Evolutionary conservation across 2,329 filamentous ascomycete genomes (phyloP).

Genomic region (Beauveria asiatica): DNA sequence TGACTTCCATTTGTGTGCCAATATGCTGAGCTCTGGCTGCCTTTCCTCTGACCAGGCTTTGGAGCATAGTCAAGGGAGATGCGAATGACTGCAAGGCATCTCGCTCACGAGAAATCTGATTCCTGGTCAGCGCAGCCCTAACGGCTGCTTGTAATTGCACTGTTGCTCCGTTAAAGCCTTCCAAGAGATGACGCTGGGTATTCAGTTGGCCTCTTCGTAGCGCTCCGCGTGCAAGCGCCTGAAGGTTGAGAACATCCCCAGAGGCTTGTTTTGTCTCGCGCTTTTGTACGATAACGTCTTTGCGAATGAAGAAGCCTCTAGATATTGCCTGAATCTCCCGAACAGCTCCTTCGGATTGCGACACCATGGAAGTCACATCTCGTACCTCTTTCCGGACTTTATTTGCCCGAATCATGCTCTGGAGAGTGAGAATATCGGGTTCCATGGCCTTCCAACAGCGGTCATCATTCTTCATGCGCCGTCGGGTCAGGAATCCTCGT

Average conservation of each 20-base stretch:
- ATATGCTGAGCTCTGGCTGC: conserved; percentile 36
- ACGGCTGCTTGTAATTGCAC: conserved; percentile 56
- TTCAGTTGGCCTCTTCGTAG: conserved; percentile 50
- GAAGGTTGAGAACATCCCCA: conserved; percentile 48
- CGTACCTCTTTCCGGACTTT: conserved; percentile 53
- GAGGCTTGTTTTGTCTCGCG: conserved; percentile 44
- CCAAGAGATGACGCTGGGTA: conserved; percentile 43
- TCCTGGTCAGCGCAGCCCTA: conserved; percentile 53
- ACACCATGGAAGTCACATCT: conserved; percentile 49
- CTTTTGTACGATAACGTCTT: conserved; percentile 46
- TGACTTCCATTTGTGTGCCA: conserved; percentile 39
- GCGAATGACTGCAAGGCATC: conserved; percentile 42
- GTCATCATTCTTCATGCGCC: conserved; percentile 52
- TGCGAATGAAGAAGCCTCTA: conserved; percentile 58
- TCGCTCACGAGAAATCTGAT: conserved; percentile 41
- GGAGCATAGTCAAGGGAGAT: conserved; percentile 39
- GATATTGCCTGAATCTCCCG: conserved; percentile 57
- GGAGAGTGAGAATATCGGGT: conserved; percentile 65
- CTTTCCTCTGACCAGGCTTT: conserved; percentile 37
- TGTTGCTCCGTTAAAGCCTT: conserved; percentile 41
- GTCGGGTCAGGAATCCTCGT: conserved; percentile 67
- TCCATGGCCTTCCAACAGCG: conserved; percentile 63
- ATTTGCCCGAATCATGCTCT: conserved; percentile 68
- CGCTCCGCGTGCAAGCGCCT: conserved; percentile 60
- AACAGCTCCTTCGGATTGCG: conserved; percentile 54